Conservation (phyloP, 352 stramenopile species). For the Globisporangium paddicum region DNA sequence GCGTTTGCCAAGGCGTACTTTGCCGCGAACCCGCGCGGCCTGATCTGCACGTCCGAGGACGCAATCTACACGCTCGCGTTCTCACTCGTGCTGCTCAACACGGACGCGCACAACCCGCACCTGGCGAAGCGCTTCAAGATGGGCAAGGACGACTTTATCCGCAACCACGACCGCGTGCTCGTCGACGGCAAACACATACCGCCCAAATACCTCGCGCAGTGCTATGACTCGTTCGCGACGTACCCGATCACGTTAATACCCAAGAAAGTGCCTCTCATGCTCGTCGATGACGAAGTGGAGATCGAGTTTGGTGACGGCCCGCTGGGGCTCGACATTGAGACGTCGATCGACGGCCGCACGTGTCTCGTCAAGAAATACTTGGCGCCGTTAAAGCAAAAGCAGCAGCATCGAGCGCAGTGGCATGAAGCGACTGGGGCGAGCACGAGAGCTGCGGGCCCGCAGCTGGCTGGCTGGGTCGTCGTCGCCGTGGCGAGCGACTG, state of each 20-base stretch:
- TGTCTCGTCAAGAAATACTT: slow-evolving; percentile 60
- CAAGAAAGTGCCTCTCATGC: slow-evolving; percentile 28
- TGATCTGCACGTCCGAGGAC: slow-evolving; percentile 59
- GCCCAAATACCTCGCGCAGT: slow-evolving; percentile 40
- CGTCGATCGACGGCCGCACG: slow-evolving; percentile 60
- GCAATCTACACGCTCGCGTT: slow-evolving; percentile 77
- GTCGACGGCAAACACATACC: slow-evolving; percentile 36
- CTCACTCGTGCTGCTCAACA: slow-evolving; percentile 76
- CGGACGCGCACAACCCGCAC: slow-evolving; percentile 70
- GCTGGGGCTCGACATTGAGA: slow-evolving; percentile 74
- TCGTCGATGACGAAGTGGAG: slow-evolving; percentile 58
- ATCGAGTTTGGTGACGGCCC: slow-evolving; percentile 51
- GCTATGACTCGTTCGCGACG: slow-evolving; percentile 59
- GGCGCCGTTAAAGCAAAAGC: slow-evolving; percentile 2
- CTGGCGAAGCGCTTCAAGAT: slow-evolving; percentile 69
- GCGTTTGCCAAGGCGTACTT: slow-evolving; percentile 72
- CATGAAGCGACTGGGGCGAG: slow-evolving; percentile 11
- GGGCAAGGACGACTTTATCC: slow-evolving; percentile 64
- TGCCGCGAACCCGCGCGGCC: slow-evolving; percentile 41
- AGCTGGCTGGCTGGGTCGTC: slow-evolving; percentile 52
- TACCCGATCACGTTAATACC: slow-evolving; percentile 58
- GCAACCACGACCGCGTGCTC: slow-evolving; percentile 61
- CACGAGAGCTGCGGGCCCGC: slow-evolving; percentile 14
- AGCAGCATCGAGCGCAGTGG: slow-evolving; percentile 15
- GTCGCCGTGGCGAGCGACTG: slow-evolving; percentile 67